Conservation (phyloP, 176 grass and related monocot species). For the Eragrostis curvula region DNA sequence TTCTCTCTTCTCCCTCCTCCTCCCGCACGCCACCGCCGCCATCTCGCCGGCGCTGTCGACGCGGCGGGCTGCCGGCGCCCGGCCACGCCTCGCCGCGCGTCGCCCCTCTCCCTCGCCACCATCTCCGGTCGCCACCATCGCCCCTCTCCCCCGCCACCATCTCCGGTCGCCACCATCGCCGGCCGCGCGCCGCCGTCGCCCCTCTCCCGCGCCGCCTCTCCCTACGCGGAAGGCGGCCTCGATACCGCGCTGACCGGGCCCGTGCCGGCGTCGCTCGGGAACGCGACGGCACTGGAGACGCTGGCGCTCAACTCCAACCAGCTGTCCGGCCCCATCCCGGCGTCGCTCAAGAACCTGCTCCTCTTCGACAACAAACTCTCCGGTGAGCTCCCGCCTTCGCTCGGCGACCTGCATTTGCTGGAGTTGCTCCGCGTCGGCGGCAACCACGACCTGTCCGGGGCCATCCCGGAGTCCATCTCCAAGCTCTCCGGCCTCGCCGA, state of each 20-base stretch:
- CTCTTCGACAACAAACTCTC: constrained; percentile 83
- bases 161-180: no score
- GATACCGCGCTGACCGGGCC: constrained; percentile 71
- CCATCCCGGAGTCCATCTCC: constrained; percentile 66
- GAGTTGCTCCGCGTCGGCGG: constrained; percentile 75
- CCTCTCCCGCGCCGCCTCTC: no score
- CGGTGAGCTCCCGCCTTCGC: constrained; percentile 62
- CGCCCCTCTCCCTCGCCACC: no score
- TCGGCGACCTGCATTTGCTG: constrained; percentile 66
- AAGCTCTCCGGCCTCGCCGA: constrained; percentile 72
- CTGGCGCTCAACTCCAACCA: constrained; percentile 77
- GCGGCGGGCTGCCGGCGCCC: no score
- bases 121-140: no score
- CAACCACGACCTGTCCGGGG: constrained; percentile 71
- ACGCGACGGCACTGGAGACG: constrained; percentile 44
- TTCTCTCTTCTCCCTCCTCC: no score
- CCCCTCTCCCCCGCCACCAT: no score
- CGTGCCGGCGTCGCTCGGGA: constrained; percentile 55
- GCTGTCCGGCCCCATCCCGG: constrained; percentile 56
- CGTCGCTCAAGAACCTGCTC: constrained; percentile 50
- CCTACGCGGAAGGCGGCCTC: no score
- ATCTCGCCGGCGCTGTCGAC: no score
- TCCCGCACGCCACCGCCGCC: no score
- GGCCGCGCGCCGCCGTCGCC: no score
- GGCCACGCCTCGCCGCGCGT: no score